phyloP scores from a whole-genome alignment of 148 eudicot genomes.

The Chenopodium quinoa region DNA sequence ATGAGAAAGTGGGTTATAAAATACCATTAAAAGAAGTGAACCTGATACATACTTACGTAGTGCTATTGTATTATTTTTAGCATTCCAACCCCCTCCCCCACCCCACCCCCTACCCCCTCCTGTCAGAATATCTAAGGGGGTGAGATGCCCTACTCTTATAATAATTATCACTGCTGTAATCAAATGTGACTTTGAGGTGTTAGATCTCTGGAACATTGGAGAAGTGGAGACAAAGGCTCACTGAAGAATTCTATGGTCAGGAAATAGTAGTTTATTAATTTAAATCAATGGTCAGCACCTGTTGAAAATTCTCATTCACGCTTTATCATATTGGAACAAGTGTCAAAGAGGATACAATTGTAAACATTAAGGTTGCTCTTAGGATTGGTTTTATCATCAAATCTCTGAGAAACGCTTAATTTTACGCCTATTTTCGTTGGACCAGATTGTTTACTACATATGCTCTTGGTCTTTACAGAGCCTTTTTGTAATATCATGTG shows the following conservation, averaged over 20 bases:
- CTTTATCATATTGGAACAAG: background rate
- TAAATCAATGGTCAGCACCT: background rate
- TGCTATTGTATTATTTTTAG: background rate
- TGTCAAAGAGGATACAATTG: background rate
- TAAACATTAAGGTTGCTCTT: background rate
- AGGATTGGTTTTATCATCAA: background rate
- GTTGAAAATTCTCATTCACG: background rate
- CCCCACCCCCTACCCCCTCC: background rate
- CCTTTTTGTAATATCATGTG: background rate
- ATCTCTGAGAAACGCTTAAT: background rate
- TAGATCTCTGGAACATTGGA: background rate
- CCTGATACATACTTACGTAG: too few species aligned
- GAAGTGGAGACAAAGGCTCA: too few species aligned
- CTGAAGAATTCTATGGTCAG: background rate
- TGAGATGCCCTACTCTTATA: background rate
- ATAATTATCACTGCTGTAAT: background rate
- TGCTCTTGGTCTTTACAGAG: background rate
- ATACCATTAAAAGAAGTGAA: too few species aligned
- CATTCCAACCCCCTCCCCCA: background rate
- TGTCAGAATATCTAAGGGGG: background rate
- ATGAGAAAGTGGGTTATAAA: background rate
- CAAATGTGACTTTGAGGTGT: background rate
- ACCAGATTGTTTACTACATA: background rate
- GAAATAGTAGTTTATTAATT: background rate
- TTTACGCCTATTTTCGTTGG: background rate